Evolutionary conservation across 305 asterid species (phyloP), one percentile per base, ranked within the genome.

Genomic region (Euphrasia arctica): DNA sequence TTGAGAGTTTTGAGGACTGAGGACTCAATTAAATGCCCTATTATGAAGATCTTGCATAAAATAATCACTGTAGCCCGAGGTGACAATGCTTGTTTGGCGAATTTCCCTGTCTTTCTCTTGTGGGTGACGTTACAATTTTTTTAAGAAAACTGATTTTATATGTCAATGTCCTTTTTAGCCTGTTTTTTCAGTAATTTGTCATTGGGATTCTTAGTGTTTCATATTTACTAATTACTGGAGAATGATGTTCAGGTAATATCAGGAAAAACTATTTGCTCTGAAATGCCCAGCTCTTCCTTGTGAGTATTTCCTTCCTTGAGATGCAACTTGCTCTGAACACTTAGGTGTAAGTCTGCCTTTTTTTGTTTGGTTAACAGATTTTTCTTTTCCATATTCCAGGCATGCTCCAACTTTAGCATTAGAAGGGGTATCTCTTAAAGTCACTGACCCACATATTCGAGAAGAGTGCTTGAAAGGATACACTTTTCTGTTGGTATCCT

Each of bases 381-480:
- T 43, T 32, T 68, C 58, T 52, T 6, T 67, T 74, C 50, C 76
- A n/a, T 70, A 68, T 55, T 36, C 42, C 81, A 87, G 96, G 74
- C 88, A 90, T 76, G 77, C 84, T 72, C 97, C 98, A 58, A 83
- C 75, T 60, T 73, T 93, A 68, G 66, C 59, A 42, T 48, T 84
- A 58, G 95, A 86, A 77, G 90, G 91, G 67, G 69, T 68, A 49
- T 63, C 91, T 25, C 63, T 84, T 75, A 83, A 78, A 78, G 88
- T 82, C 54, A 68, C 82, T 5, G 94, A 83, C 60, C 90, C 96
- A 22, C 83, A 70, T 69, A 80, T 91, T 74, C 90, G 95, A 62
- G 90, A 83, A 67, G 77, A 74, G 63, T 93, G 97, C 78, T 74
- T 93, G 85, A 75, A 71, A 79, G 88, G 85, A 66, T 83, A 86